These are phyloP conservation scores for Globisporangium yorkense DNA, from an alignment of 352 stramenopile genomes.

Conservation along the genomic window DNA sequence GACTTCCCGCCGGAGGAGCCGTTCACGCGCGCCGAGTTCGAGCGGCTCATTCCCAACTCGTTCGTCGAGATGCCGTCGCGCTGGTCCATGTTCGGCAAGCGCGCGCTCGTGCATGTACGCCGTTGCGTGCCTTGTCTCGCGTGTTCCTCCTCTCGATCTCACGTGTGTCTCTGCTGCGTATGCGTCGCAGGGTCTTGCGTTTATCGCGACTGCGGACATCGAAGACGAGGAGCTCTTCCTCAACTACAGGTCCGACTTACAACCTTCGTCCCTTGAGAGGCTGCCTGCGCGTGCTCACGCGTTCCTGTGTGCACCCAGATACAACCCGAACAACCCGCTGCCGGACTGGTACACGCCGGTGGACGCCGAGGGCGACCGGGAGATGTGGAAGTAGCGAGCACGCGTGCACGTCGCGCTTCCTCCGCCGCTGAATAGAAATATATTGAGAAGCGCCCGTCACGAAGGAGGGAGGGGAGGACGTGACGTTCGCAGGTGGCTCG, in stretches of 20 bases:
- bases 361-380: slow-evolving; percentile 68
- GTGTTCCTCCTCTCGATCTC: slow-evolving; percentile 1
- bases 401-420: too few species aligned
- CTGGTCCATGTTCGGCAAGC: slow-evolving; percentile 80
- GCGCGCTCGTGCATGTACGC: slow-evolving; percentile 77
- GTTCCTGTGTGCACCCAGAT: slow-evolving; percentile 25
- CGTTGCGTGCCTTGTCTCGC: not conserved
- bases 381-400: slow-evolving; percentile 70
- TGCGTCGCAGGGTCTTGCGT: slow-evolving; percentile 51
- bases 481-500: too few species aligned
- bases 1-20: slow-evolving; percentile 76
- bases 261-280: not conserved
- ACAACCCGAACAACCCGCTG: slow-evolving; percentile 67
- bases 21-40: slow-evolving; percentile 51
- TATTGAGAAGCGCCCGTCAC: not conserved
- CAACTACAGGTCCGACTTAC: slow-evolving; percentile 43
- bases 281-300: not conserved
- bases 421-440: slow-evolving; percentile 6
- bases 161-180: not conserved
- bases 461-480: not conserved
- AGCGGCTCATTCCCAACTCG: slow-evolving; percentile 74
- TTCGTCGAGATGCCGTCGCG: slow-evolving; percentile 78
- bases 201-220: slow-evolving; percentile 77
- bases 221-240: slow-evolving; percentile 81
- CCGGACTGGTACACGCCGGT: slow-evolving; percentile 83